Conservation (phyloP, 495 filamentous ascomycete genomes). For the Tetracladium setigerum region DNA sequence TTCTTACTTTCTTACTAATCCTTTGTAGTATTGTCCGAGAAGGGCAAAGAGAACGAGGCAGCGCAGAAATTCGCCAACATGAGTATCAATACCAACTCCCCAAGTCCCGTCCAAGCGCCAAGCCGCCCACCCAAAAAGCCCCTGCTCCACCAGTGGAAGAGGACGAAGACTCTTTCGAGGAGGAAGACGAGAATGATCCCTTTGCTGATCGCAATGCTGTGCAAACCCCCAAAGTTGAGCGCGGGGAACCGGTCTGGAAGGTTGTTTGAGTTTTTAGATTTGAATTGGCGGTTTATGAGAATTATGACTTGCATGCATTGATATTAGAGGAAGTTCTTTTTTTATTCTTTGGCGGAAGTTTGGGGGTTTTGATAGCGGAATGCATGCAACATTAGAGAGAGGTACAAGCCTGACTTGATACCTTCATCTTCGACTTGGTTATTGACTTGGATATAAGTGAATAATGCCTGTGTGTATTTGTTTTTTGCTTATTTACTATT, state of each 20-base stretch:
- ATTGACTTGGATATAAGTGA: too few relatives aligned
- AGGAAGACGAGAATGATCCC: constrained; percentile 62
- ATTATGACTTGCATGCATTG: too few relatives aligned
- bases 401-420: too few relatives aligned
- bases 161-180: constrained; percentile 39
- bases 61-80: constrained; percentile 29
- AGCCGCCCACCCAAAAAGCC: constrained; percentile 29
- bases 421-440: too few relatives aligned
- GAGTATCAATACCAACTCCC: constrained; percentile 2
- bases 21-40: constrained; percentile 39
- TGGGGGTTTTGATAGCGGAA: too few relatives aligned
- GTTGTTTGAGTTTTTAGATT: neutral
- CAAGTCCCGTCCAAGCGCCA: constrained; percentile 22
- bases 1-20: constrained; percentile 14
- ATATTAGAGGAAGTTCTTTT: too few relatives aligned
- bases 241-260: constrained; percentile 15
- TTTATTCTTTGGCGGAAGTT: too few relatives aligned
- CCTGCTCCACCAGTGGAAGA: constrained; percentile 35
- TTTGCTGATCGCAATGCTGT: constrained; percentile 51
- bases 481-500: too few relatives aligned
- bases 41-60: constrained; percentile 35
- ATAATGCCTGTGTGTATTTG: too few relatives aligned
- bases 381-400: too few relatives aligned
- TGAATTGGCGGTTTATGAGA: neutral
- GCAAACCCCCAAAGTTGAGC: constrained; percentile 16